These are phyloP conservation scores for Neonectria neomacrospora DNA, from an alignment of 2,329 filamentous ascomycete species.

Conservation along the genomic window DNA sequence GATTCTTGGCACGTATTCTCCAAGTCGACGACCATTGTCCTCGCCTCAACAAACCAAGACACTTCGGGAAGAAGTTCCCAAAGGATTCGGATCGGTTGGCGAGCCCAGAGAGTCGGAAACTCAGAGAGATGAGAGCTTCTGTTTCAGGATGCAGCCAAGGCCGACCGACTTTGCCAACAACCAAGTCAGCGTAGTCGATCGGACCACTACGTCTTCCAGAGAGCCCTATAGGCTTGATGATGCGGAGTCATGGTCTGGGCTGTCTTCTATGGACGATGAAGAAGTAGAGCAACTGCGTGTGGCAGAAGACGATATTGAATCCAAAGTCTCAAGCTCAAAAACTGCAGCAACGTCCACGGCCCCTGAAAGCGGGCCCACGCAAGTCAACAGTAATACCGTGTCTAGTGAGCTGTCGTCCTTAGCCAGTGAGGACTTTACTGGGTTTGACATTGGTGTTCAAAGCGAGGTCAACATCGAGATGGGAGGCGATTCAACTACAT, in stretches of 20 bases:
- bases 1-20: conserved; percentile 19
- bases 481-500: conserved; percentile 11
- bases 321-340: not conserved
- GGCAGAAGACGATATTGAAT: conserved; percentile 3
- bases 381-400: not conserved
- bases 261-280: conserved; percentile 26
- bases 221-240: not conserved
- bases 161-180: not conserved
- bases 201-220: not conserved
- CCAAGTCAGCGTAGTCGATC: not conserved
- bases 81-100: not conserved
- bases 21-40: conserved; percentile 12
- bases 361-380: not conserved
- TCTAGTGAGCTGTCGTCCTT: conserved; percentile 36
- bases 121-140: conserved; percentile 50
- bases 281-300: conserved; percentile 12
- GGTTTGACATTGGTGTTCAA: conserved; percentile 8
- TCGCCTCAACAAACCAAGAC: not conserved
- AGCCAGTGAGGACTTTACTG: conserved; percentile 27
- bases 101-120: conserved; percentile 34
- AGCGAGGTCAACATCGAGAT: not conserved
- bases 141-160: conserved; percentile 43
- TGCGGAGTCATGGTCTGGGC: conserved; percentile 35
- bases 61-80: not conserved
- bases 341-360: not conserved